Evolutionary conservation across 257 asterid species (phyloP), one percentile per base, ranked within the genome.

Genomic region (Thymus quinquecostatus): DNA sequence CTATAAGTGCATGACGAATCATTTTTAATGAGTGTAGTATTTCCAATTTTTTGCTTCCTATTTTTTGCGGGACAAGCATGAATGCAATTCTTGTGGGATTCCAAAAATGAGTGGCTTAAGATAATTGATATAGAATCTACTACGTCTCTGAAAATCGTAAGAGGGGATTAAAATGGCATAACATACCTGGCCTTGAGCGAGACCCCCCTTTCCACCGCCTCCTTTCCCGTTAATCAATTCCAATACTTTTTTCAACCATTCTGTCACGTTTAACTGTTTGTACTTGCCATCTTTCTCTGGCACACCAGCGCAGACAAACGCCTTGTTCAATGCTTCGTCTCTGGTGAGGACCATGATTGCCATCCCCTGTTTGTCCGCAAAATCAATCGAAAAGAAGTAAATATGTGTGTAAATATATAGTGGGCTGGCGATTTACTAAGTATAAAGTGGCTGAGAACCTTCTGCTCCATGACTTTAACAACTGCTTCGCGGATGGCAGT

Each of bases 401-500:
- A 28, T 40, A 50, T 29, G 45, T 47, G 21, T n/a, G 69, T 64
- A 56, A 68, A 48, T 54, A 55, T 28, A n/a, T 38, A 60, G 63
- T 49, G 14, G 43, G 43, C 29, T 29, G 41, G 41, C 10, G 49
- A 61, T 64, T 32, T 21, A 68, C 28, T 4, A 36, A 38, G 71
- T 14, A 74, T 43, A n/a, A 28, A 64, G 50, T 54, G 62, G 48
- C 66, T 66, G 67, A 63, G 55, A 62, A 91, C 97, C 97, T 92
- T 90, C 78, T 91, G 81, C 76, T 90, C 97, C 88, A 87, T 87
- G 82, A 95, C 94, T 88, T 90, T 87, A 71, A 95, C 88, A 75
- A 89, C 98, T 67, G 99, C 98, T 83, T 95, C 99, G n/a, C 99
- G 95, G 45, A 95, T 82, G 74, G 99, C 98, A 62, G 87, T n/a